phyloP scores from a whole-genome alignment of 306 rosid species.

The Quercus aquifolioides region DNA sequence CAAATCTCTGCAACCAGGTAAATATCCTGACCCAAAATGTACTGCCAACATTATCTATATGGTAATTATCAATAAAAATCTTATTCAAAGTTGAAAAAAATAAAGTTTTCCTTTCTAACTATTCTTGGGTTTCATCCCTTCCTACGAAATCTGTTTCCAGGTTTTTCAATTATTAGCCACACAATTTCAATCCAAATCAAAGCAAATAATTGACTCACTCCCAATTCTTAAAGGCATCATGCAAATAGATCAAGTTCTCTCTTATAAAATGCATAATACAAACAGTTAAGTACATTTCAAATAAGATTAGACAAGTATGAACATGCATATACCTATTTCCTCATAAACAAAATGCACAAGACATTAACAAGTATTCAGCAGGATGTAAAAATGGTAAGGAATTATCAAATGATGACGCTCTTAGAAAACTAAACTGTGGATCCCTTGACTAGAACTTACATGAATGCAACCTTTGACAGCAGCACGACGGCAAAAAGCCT shows the following conservation, averaged over 20 bases:
- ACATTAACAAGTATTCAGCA: neutral
- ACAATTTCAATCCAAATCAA: neutral
- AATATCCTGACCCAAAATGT: conserved; percentile 2
- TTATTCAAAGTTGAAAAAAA: neutral
- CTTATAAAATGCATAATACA: conserved; percentile 7
- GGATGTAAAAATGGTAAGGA: neutral
- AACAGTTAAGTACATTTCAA: neutral
- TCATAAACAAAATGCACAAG: neutral
- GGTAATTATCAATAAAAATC: neutral
- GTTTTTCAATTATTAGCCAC: neutral
- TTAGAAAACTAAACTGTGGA: neutral
- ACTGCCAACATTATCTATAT: neutral
- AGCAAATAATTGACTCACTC: neutral
- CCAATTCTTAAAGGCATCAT: neutral
- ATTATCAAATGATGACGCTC: neutral
- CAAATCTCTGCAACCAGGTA: neutral
- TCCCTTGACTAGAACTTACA: conserved; percentile 53
- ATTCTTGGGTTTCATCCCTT: conserved; percentile 7
- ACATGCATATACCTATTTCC: neutral
- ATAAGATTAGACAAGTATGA: conserved; percentile 3
- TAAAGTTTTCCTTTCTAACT: neutral
- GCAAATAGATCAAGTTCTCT: neutral
- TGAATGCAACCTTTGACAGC: conserved; percentile 94
- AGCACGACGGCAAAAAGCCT: conserved; percentile 90
- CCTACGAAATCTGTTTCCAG: conserved; percentile 1